phyloP scores from a whole-genome alignment of 1,284 basidiomycete species.

The Ganoderma leucocontextum region DNA sequence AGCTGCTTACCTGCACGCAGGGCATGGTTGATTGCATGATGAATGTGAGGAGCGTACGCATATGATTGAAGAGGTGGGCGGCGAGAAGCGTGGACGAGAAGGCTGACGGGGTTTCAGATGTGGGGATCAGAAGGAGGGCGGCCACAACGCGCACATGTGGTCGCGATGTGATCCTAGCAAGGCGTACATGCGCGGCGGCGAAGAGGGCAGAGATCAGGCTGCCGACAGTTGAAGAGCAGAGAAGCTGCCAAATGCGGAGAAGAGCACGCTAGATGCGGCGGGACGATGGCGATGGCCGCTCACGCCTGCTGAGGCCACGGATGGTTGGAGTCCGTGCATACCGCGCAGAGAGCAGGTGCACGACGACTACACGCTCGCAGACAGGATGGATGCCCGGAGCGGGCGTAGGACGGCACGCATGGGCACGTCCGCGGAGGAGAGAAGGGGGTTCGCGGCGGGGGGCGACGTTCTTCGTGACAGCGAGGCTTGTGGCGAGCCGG shows the following conservation, averaged over 20 bases:
- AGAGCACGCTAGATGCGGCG: slow-evolving; percentile 2
- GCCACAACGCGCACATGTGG: slow-evolving; percentile 15
- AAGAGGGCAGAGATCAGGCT: background rate
- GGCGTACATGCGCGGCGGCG: slow-evolving; percentile 2
- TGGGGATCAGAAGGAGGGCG: slow-evolving; percentile 5
- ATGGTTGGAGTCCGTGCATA: slow-evolving; percentile 2
- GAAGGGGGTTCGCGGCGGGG: slow-evolving; percentile 2
- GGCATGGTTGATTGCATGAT: background rate
- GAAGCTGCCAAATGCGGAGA: slow-evolving; percentile 8
- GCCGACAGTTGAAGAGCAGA: background rate
- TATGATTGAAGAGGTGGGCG: slow-evolving; percentile 2
- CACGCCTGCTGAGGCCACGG: slow-evolving; percentile 1
- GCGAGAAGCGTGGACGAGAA: slow-evolving; percentile 5
- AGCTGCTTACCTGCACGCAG: background rate
- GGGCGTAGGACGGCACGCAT: background rate
- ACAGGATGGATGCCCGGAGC: slow-evolving; percentile 1
- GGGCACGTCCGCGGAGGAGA: slow-evolving; percentile 15
- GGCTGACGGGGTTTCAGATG: slow-evolving; percentile 7
- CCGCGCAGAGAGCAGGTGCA: background rate
- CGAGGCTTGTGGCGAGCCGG: slow-evolving; percentile 22
- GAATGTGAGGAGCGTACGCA: background rate
- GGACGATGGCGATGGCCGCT: background rate
- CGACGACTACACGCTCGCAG: slow-evolving; percentile 1
- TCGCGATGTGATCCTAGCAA: slow-evolving; percentile 19
- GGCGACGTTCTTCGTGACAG: slow-evolving; percentile 16